phyloP scores from a whole-genome alignment of 2,329 filamentous ascomycete genomes.

The Mariannaea sp. region DNA sequence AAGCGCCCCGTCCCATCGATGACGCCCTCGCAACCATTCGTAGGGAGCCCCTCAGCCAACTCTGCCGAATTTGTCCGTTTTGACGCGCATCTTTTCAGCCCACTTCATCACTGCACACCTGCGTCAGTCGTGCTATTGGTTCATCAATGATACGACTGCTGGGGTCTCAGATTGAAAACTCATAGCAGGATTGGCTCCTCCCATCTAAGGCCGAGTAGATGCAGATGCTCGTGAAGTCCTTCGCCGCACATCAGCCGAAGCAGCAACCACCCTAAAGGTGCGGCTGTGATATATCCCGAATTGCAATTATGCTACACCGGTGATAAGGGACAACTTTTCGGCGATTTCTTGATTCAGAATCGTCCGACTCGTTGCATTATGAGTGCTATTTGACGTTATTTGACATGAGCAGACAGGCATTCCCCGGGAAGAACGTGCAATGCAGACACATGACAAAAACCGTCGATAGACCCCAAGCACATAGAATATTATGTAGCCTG shows the following conservation, averaged over 20 bases:
- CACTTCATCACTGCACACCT: constrained; percentile 1
- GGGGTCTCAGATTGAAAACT: not conserved
- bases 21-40: not conserved
- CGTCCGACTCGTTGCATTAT: not conserved
- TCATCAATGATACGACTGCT: not conserved
- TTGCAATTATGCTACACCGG: not conserved
- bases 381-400: not conserved
- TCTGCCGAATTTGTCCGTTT: not conserved
- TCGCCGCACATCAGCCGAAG: not conserved
- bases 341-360: constrained; percentile 6
- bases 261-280: not conserved
- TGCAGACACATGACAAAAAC: constrained; percentile 10
- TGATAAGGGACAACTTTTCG: not conserved
- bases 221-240: not conserved
- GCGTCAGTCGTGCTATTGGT: not conserved
- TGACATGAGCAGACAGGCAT: constrained; percentile 8
- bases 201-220: not conserved
- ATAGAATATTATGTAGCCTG: constrained; percentile 16
- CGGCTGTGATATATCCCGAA: not conserved
- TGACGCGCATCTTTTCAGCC: not conserved
- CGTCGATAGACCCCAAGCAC: constrained; percentile 13
- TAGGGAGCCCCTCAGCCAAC: not conserved
- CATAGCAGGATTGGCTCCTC: not conserved
- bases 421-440: constrained; percentile 13
- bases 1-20: constrained; percentile 1